Conservation (phyloP, 176 grass and related monocot species). For the Juncus effusus region DNA sequence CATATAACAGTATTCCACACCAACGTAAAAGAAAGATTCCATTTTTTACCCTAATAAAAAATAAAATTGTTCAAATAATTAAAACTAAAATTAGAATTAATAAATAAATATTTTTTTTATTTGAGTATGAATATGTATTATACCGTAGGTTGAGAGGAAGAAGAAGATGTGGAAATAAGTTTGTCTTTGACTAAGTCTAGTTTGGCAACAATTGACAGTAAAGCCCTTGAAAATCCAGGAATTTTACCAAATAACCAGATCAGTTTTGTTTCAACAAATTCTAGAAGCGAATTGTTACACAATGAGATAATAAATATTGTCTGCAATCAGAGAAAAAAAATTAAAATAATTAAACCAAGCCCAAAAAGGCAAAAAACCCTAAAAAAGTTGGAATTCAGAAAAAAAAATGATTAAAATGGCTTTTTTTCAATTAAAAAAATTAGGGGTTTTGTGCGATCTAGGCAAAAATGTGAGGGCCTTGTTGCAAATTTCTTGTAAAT, state of each 20-base stretch:
- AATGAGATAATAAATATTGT: constrained; percentile 74
- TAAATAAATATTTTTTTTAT: not conserved
- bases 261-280: constrained; percentile 71
- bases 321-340: constrained; percentile 29
- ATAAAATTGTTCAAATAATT: not conserved
- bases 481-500: not conserved
- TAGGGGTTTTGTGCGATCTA: no score
- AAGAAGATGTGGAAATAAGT: constrained; percentile 44
- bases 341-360: constrained; percentile 6
- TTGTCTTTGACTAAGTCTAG: constrained; percentile 69
- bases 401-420: not conserved
- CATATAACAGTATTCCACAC: constrained; percentile 83
- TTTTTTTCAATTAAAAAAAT: no score
- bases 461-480: not conserved
- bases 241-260: constrained; percentile 75
- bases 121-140: not conserved
- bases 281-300: constrained; percentile 97
- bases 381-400: not conserved
- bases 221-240: constrained; percentile 62
- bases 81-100: not conserved
- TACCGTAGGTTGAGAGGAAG: constrained; percentile 50
- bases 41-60: constrained; percentile 49
- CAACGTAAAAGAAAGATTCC: constrained; percentile 84
- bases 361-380: no score
- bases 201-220: constrained; percentile 75